Evolutionary conservation across 2,329 filamentous ascomycete genomes (phyloP).

Genomic region (Corniculantispora saksenae): DNA sequence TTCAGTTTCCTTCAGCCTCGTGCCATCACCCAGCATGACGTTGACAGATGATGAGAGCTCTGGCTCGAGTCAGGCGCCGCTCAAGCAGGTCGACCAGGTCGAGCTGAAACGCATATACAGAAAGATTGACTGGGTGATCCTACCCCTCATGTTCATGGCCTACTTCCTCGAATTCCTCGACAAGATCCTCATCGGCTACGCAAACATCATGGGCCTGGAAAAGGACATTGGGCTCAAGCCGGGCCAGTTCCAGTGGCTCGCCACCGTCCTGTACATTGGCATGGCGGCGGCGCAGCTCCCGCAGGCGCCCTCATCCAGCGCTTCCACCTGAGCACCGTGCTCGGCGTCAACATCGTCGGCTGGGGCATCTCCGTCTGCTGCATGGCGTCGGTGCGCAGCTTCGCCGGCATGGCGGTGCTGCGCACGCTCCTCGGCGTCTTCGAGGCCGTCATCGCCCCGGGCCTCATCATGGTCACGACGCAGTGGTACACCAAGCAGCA

Average conservation of each 20-base stretch:
- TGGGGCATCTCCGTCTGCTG: slow-evolving; percentile 45
- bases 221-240: slow-evolving; percentile 32
- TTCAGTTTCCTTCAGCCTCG: too few relatives aligned
- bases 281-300: slow-evolving; percentile 32
- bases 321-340: slow-evolving; percentile 35
- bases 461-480: slow-evolving; percentile 51
- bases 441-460: slow-evolving; percentile 50
- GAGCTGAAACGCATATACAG: slow-evolving; percentile 23
- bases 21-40: not conserved
- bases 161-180: slow-evolving; percentile 32
- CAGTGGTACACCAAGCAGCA: slow-evolving; percentile 44
- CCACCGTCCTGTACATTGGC: slow-evolving; percentile 34
- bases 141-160: slow-evolving; percentile 31
- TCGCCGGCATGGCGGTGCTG: slow-evolving; percentile 42
- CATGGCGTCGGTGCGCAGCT: slow-evolving; percentile 43
- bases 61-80: slow-evolving; percentile 3
- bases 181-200: slow-evolving; percentile 32
- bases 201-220: slow-evolving; percentile 33
- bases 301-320: slow-evolving; percentile 35
- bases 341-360: slow-evolving; percentile 34
- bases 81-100: not conserved
- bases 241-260: slow-evolving; percentile 35
- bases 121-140: slow-evolving; percentile 29
- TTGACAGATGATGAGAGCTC: not conserved
- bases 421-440: slow-evolving; percentile 49